These are phyloP conservation scores for Hypoxylon sp. DNA, from an alignment of 2,329 filamentous ascomycete genomes.

Conservation along the genomic window DNA sequence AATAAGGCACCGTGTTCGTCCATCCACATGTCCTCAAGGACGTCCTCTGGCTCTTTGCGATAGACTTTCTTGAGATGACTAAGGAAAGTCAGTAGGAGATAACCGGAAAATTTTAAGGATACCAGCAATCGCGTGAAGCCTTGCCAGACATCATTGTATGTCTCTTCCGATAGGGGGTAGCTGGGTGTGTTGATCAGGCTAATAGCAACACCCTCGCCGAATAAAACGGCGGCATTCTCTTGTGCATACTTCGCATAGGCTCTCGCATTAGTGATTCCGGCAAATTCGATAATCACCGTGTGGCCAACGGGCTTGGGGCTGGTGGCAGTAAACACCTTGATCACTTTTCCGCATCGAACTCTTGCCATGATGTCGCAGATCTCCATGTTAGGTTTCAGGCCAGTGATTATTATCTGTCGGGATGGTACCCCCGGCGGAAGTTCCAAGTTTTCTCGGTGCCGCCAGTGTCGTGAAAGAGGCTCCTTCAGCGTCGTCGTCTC, in stretches of 20 bases:
- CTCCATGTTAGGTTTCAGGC: not conserved
- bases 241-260: slow-evolving; percentile 15
- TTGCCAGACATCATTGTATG: not conserved
- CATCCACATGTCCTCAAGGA: slow-evolving; percentile 37
- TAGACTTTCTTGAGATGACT: not conserved
- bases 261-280: not conserved
- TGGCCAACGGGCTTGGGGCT: not conserved
- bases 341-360: slow-evolving; percentile 41
- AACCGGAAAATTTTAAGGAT: not conserved
- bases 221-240: not conserved
- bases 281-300: slow-evolving; percentile 18
- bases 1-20: not conserved
- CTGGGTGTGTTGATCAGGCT: slow-evolving; percentile 2
- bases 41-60: slow-evolving; percentile 8
- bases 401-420: slow-evolving; percentile 40
- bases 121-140: slow-evolving; percentile 25
- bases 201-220: not conserved
- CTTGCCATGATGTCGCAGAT: slow-evolving; percentile 26
- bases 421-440: not conserved
- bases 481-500: not conserved
- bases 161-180: slow-evolving; percentile 19
- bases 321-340: not conserved
- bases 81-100: slow-evolving; percentile 1
- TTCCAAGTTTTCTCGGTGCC: too few species aligned
- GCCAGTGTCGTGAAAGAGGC: not conserved